phyloP scores from a whole-genome alignment of 106 monocot genomes.

The Vanilla planifolia region DNA sequence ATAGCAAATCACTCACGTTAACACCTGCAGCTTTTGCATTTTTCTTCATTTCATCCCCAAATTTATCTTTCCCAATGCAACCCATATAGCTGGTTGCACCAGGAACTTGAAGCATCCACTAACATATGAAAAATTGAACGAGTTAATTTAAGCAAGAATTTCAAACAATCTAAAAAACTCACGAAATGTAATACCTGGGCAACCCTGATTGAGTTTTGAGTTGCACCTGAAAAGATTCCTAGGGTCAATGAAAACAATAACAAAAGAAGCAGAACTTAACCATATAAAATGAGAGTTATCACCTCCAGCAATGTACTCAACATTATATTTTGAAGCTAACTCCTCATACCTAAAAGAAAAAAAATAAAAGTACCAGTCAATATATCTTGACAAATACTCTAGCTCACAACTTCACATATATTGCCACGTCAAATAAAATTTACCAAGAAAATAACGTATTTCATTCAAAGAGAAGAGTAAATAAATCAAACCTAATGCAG shows the following conservation, averaged over 20 bases:
- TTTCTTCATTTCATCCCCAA: slow-evolving; percentile 98
- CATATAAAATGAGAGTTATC: neutral
- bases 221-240: slow-evolving; percentile 52
- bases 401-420: too few species aligned
- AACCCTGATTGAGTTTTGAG: slow-evolving; percentile 95
- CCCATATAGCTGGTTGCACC: slow-evolving; percentile 96
- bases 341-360: slow-evolving; percentile 78
- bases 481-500: too few species aligned
- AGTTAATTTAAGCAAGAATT: neutral
- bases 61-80: slow-evolving; percentile 94
- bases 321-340: slow-evolving; percentile 54
- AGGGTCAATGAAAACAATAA: neutral
- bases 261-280: neutral
- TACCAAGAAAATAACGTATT: too few species aligned
- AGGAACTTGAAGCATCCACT: slow-evolving; percentile 99
- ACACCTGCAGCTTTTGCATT: slow-evolving; percentile 61
- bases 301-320: slow-evolving; percentile 98
- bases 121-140: slow-evolving; percentile 10
- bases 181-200: slow-evolving; percentile 59
- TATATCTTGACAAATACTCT: neutral
- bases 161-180: neutral
- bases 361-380: neutral
- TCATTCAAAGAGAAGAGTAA: too few species aligned
- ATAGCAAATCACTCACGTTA: slow-evolving; percentile 36
- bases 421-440: too few species aligned